phyloP scores from a whole-genome alignment of 352 stramenopile genomes.

The Phytophthora sojae region DNA sequence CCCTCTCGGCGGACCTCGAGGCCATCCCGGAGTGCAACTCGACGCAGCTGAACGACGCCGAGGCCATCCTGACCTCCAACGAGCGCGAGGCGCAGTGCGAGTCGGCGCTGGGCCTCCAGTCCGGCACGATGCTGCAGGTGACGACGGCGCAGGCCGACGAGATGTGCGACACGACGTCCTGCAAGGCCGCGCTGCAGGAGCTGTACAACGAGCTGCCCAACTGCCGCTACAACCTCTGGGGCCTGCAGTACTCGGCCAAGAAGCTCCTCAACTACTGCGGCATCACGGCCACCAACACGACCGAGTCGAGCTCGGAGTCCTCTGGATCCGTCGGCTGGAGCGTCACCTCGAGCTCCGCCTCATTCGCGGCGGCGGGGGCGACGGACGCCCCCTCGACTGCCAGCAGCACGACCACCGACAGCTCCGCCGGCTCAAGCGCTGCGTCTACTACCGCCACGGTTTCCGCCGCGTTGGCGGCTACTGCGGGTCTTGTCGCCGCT shows the following conservation, averaged over 20 bases:
- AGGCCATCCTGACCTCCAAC: slow-evolving; percentile 54
- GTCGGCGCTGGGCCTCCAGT: slow-evolving; percentile 28
- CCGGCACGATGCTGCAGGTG: slow-evolving; percentile 58
- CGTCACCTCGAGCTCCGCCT: slow-evolving; percentile 25
- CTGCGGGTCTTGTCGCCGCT: slow-evolving; percentile 36
- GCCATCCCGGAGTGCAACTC: slow-evolving; percentile 55
- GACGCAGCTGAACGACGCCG: slow-evolving; percentile 47
- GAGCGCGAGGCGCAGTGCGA: slow-evolving; percentile 65
- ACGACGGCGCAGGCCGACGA: slow-evolving; percentile 39
- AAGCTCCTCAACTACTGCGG: slow-evolving; percentile 60
- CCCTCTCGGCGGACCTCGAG: slow-evolving; percentile 42
- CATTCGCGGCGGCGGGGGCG: slow-evolving; percentile 49
- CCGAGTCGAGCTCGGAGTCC: slow-evolving; percentile 17
- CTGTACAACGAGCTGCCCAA: slow-evolving; percentile 70
- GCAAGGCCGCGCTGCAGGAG: slow-evolving; percentile 57
- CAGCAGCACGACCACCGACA: slow-evolving; percentile 20
- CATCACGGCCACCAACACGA: slow-evolving; percentile 49
- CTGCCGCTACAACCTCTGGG: slow-evolving; percentile 66
- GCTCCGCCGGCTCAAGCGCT: slow-evolving; percentile 28
- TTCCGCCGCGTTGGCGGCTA: slow-evolving; percentile 32
- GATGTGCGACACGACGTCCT: slow-evolving; percentile 58
- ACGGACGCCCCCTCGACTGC: slow-evolving; percentile 43
- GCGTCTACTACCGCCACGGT: slow-evolving; percentile 16
- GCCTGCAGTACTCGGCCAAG: slow-evolving; percentile 48
- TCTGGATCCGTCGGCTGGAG: slow-evolving; percentile 35